phyloP scores from a whole-genome alignment of 139 green algal species.

The Ostreobium quekettii region DNA sequence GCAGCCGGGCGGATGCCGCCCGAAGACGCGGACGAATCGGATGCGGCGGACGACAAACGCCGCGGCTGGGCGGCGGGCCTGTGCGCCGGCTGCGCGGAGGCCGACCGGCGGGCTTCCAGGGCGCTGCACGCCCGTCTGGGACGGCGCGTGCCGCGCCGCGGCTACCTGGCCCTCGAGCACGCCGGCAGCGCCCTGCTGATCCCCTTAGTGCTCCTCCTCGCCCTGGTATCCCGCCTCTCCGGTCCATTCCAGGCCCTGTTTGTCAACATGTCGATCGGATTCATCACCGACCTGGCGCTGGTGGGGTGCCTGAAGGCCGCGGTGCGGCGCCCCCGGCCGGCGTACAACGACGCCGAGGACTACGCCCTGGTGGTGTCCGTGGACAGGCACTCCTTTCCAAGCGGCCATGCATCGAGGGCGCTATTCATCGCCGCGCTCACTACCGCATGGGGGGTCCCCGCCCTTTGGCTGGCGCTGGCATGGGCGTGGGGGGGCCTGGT shows the following conservation, averaged over 20 bases:
- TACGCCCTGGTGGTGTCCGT: constrained; percentile 49
- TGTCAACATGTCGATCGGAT: constrained; percentile 33
- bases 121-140: no score
- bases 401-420: constrained; percentile 42
- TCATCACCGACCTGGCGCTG: constrained; percentile 42
- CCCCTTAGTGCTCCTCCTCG: background rate
- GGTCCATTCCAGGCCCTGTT: background rate
- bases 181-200: constrained; percentile 39
- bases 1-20: no score
- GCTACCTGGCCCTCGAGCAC: constrained; percentile 39
- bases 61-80: no score
- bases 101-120: no score
- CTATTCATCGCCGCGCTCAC: constrained; percentile 40
- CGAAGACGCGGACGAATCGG: no score
- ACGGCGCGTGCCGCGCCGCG: constrained; percentile 23
- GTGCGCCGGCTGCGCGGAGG: no score
- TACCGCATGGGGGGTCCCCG: constrained; percentile 2
- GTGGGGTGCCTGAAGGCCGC: constrained; percentile 40
- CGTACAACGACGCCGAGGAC: constrained; percentile 45
- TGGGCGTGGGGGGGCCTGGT: constrained; percentile 26
- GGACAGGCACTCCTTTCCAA: constrained; percentile 50
- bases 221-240: background rate
- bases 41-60: no score
- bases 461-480: constrained; percentile 11
- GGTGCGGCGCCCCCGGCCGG: constrained; percentile 31